Base-by-base conservation (phyloP, 164 flowering plant genomes). In the Stephania yunnanensis region DNA sequence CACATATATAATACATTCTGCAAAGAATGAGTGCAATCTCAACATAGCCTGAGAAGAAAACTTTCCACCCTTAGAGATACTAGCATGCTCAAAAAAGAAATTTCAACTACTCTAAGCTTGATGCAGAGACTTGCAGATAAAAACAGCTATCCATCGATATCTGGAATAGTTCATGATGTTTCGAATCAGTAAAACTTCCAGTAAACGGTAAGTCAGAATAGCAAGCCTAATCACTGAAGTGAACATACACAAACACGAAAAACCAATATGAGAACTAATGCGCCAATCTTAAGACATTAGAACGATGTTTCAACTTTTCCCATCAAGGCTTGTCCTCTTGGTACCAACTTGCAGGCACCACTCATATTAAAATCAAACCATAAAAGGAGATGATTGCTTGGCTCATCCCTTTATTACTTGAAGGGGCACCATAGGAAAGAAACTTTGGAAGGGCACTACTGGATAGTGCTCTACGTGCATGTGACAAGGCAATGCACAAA, bases 401-500 rank as follows among this genome's bases (percentile, higher is more conserved):
- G 1, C 12, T 58, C n/a, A 15, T 58, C 64, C 20, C 19, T 58
- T 58, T 58, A 19, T 58, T 58, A 58, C 7, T 15, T 58, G 64
- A 58, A 55, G 64, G 64, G 64, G 19, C 64, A 58, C 20, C 6
- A 58, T 15, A 58, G 19, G 64, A 58, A 58, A 17, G 64, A 58
- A 15, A 12, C 64, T 30, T 67, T 13, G 69, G 5, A 67, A 67
- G 13, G 44, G 44, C 42, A 30, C 20, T 30, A 30, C n/a, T 30
- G 9, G 29, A 36, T 36, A 36, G 42, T 29, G 19, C 19, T 67
- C 44, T 29, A 67, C 69, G 69, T 67, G 69, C 42, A 67, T 67
- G 69, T 67, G 69, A 67, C 69, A 30, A 67, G 69, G 69, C 69
- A 67, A 67, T 67, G 69, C 69, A 67, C 45, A 67, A 8, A 6